Evolutionary conservation across 306 rosid genomes (phyloP), one percentile per base, ranked within the genome.

Genomic region (Quercus berberidifolia): DNA sequence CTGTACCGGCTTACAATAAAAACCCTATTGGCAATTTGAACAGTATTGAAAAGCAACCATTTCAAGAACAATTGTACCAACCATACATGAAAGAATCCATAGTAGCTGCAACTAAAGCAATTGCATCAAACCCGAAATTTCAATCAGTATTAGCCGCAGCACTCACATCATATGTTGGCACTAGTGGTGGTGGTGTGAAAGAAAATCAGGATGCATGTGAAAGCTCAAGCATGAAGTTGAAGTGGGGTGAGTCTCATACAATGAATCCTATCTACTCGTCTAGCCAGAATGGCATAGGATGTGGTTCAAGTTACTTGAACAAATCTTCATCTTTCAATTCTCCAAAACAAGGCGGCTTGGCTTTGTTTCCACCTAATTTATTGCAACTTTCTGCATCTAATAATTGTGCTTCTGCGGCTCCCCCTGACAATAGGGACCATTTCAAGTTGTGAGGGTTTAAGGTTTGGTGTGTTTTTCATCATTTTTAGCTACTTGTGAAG

Each of bases 111-210:
- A 76, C 84, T 75, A 79, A 79, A 19, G 81, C 79, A 68, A 77
- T 82, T 74, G 54, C 86, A 75, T 30, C 74, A 15, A 75, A 78
- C 78, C 76, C 77, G 1, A 69, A 83, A 25, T 86, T 80, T 72
- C 89, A 83, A 14, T 77, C 83, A 35, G 83, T 72, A 20, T 51
- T 83, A 57, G 81, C 84, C 2, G 76, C 85, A 55, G 81, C 81
- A 9, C 79, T 86, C 35, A 77, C 77, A 49, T 52, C 75, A 38
- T 74, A 74, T 28, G 78, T 69, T 51, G 82, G 77, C 2, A 52
- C 41, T 63, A 78, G 77, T 30, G 80, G 83, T 46, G 73, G 69
- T 33, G 23, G 31, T 63, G 75, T 74, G 6, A 75, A 54, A 63
- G 87, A 71, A 71, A 76, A 83, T 20, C 74, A 74, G 54, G 69